These are phyloP conservation scores for Penicillium samsonianum DNA, from an alignment of 495 filamentous ascomycete species.

Conservation along the genomic window DNA sequence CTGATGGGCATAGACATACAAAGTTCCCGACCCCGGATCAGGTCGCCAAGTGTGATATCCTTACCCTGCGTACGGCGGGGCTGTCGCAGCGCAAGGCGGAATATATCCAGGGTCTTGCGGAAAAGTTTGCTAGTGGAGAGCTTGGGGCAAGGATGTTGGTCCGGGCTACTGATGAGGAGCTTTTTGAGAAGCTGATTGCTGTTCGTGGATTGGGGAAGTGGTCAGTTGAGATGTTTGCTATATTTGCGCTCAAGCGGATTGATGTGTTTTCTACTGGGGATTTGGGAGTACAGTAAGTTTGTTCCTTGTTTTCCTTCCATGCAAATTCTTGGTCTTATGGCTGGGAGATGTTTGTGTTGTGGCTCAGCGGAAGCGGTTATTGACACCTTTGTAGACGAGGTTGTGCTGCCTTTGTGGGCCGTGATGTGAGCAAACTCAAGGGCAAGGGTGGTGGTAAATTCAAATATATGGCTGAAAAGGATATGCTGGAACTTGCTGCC, in stretches of 20 bases:
- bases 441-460: conserved; percentile 81
- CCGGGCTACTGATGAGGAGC: conserved; percentile 78
- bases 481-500: conserved; percentile 82
- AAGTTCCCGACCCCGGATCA: conserved; percentile 76
- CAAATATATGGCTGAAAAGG: conserved; percentile 93
- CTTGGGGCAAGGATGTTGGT: conserved; percentile 73
- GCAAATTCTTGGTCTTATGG: background rate
- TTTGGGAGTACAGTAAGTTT: conserved; percentile 80
- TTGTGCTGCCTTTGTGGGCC: conserved; percentile 84
- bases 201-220: conserved; percentile 86
- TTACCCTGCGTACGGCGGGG: conserved; percentile 76
- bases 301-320: background rate
- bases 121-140: conserved; percentile 75
- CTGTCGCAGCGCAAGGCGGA: conserved; percentile 92
- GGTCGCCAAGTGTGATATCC: conserved; percentile 60
- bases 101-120: conserved; percentile 81
- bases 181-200: conserved; percentile 76
- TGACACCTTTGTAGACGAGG: conserved; percentile 57
- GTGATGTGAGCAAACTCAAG: conserved; percentile 82
- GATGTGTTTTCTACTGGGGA: conserved; percentile 94
- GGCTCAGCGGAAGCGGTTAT: background rate
- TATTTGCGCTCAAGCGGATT: conserved; percentile 85
- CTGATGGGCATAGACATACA: conserved; percentile 22
- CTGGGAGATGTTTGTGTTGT: background rate
- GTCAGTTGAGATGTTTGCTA: conserved; percentile 97